Base-by-base conservation (phyloP, 2,329 filamentous ascomycete species). In the Neonectria coccinea region DNA sequence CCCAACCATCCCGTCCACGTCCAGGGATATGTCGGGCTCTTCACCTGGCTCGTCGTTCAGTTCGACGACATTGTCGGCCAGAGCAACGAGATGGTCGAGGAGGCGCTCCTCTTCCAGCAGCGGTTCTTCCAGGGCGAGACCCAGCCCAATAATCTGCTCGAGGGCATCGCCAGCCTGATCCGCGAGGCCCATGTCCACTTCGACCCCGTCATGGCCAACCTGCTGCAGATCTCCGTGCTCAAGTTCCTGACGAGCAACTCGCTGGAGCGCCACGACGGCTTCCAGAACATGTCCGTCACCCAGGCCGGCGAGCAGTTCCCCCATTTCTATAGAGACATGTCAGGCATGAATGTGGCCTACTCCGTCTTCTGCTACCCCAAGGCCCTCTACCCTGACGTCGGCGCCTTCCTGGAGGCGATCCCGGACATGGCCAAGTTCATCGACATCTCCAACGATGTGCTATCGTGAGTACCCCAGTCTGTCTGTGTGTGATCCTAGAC, bases 31-130 rank as follows among this genome's bases (percentile, higher is more conserved):
- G 51, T 60, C 14, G 58, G 51, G 5, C 41, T 60, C 4, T 60
- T 60, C 31, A 60, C 58, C 29, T 60, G 58, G 58, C 58, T 60
- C 5, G 58, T 60, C 41, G 58, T 60, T 16, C 58, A 60, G 51
- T 60, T 55, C 25, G 58, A 60, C 27, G 58, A 60, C 42, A 60
- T 60, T 16, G 58, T 60, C 10, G 58, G 58, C 11, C 58, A 60
- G 18, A 55, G 44, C 50, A 48, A 47, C n/a, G 20, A 60, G 51
- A 60, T 60, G 58, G 33, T 60, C 5, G 58, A 60, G 29, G 58
- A 60, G 31, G 58, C 58, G 11, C 58, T 60, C 18, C 58, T 39
- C 5, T 60, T 60, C 50, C 51, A 60, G 29, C 41, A 60, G 41
- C 51, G 58, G 2, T 55, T 55, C 20, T 60, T 53, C 29, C 58